Evolutionary conservation across 768 basidiomycete genomes (phyloP).

Genomic region (Hydnum rufescens): DNA sequence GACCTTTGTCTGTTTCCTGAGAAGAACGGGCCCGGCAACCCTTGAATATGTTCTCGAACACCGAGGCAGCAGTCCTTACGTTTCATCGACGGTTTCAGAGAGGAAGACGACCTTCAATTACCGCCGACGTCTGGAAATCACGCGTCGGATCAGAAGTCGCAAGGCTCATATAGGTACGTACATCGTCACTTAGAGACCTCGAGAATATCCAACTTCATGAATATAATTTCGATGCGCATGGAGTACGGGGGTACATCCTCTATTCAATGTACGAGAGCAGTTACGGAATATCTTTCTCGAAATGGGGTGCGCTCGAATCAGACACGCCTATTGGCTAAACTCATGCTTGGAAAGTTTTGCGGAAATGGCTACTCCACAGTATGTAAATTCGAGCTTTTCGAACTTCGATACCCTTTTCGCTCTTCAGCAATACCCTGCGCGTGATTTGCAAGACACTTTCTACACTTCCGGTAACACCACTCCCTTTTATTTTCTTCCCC

Average conservation of each 20-base stretch:
- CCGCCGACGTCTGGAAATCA: too few species aligned
- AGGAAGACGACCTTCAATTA: too few species aligned
- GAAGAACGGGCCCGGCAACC: too few species aligned
- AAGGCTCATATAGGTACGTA: too few species aligned
- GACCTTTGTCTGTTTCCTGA: too few species aligned
- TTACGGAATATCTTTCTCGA: slow-evolving; percentile 95
- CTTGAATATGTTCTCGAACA: too few species aligned
- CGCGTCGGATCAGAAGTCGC: too few species aligned
- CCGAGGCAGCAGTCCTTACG: too few species aligned
- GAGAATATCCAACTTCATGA: slow-evolving; percentile 18
- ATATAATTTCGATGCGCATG: slow-evolving; percentile 97
- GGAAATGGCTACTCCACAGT: slow-evolving; percentile 93
- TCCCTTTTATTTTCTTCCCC: slow-evolving; percentile 3
- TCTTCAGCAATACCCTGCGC: slow-evolving; percentile 95
- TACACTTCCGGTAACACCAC: slow-evolving; percentile 65
- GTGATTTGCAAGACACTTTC: slow-evolving; percentile 96
- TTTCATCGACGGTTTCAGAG: too few species aligned
- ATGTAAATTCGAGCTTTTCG: slow-evolving; percentile 98
- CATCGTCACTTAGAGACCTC: too few species aligned
- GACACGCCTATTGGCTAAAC: background rate
- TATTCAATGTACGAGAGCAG: slow-evolving; percentile 95
- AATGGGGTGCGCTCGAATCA: slow-evolving; percentile 53
- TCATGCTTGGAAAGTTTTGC: slow-evolving; percentile 46
- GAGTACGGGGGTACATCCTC: slow-evolving; percentile 79
- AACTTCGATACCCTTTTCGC: slow-evolving; percentile 97